Percentiles rank a stretch among this genome's conserved stretches.
Conservation (phyloP, 345 rosid genomes). For the Reutealis trisperma region DNA sequence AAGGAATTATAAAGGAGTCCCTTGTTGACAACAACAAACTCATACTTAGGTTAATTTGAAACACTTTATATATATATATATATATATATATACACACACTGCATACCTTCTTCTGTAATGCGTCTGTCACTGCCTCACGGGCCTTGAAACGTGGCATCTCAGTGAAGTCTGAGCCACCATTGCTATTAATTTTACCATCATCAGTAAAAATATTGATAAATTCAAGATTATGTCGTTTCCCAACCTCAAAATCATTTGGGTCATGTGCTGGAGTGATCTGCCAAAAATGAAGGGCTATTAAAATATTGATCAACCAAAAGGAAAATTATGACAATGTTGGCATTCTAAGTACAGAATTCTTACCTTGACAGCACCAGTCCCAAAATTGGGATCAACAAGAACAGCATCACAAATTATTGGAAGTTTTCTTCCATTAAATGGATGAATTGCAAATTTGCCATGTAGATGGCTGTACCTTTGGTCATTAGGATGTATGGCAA, state of each 20-base stretch:
- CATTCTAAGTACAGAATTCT: constrained; percentile 13
- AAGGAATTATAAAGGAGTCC: background rate
- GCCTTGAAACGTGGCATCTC: constrained; percentile 94
- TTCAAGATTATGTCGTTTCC: constrained; percentile 81
- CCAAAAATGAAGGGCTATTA: constrained; percentile 10
- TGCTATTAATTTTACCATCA: constrained; percentile 86
- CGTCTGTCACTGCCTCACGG: constrained; percentile 79
- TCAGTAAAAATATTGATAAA: constrained; percentile 85
- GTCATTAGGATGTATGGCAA: constrained; percentile 93
- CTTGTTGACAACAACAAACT: background rate
- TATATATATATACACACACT: too few relatives aligned
- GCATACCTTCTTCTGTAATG: constrained; percentile 71
- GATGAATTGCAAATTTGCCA: constrained; percentile 84
- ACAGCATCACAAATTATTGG: constrained; percentile 74
- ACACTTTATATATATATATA: background rate
- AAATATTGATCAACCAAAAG: constrained; percentile 9
- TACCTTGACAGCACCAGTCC: constrained; percentile 99
- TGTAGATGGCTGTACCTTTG: constrained; percentile 79
- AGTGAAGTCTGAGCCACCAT: constrained; percentile 69
- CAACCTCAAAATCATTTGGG: constrained; percentile 92
- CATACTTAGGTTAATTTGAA: background rate
- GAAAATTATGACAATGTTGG: constrained; percentile 1
- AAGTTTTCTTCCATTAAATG: constrained; percentile 85
- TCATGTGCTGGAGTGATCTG: constrained; percentile 99
- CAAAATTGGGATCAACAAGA: constrained; percentile 86